phyloP scores from a whole-genome alignment of 495 filamentous ascomycete species.

The Penicilliopsis zonata region DNA sequence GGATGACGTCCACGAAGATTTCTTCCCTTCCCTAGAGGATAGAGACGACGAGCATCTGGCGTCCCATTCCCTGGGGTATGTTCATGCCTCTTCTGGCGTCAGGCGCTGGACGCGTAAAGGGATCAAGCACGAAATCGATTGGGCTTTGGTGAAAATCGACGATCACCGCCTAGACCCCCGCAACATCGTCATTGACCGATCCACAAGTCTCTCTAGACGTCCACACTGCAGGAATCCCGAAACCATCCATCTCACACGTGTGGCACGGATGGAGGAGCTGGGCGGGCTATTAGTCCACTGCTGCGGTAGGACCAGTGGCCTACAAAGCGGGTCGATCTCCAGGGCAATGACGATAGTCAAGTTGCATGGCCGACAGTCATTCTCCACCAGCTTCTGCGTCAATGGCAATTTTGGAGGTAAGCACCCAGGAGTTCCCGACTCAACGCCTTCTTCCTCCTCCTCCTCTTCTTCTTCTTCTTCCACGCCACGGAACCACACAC shows the following conservation, averaged over 20 bases:
- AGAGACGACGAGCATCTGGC: slow-evolving; percentile 63
- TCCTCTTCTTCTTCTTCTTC: not conserved
- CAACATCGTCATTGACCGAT: slow-evolving; percentile 46
- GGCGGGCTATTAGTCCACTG: slow-evolving; percentile 71
- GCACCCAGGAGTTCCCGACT: slow-evolving; percentile 18
- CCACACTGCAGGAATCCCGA: slow-evolving; percentile 5
- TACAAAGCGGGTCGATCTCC: slow-evolving; percentile 65
- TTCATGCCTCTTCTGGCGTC: slow-evolving; percentile 84
- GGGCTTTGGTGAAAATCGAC: slow-evolving; percentile 80
- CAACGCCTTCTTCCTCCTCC: slow-evolving; percentile 2
- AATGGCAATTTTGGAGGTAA: slow-evolving; percentile 56
- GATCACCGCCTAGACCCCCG: slow-evolving; percentile 55
- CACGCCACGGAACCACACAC: no score
- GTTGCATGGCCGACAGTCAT: slow-evolving; percentile 67
- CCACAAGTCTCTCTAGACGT: slow-evolving; percentile 4
- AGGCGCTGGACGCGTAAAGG: slow-evolving; percentile 52
- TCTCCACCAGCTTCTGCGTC: slow-evolving; percentile 72
- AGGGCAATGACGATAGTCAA: slow-evolving; percentile 68
- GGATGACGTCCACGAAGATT: slow-evolving; percentile 71
- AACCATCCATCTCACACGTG: slow-evolving; percentile 27
- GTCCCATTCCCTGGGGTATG: slow-evolving; percentile 63
- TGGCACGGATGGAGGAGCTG: slow-evolving; percentile 41
- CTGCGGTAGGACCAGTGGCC: slow-evolving; percentile 79
- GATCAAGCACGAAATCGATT: slow-evolving; percentile 85
- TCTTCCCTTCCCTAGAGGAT: slow-evolving; percentile 53